Percentiles rank a stretch among this genome's conserved stretches.
phyloP scores from a whole-genome alignment of 2,329 filamentous ascomycete species.

The Arachnomyces sp. region DNA sequence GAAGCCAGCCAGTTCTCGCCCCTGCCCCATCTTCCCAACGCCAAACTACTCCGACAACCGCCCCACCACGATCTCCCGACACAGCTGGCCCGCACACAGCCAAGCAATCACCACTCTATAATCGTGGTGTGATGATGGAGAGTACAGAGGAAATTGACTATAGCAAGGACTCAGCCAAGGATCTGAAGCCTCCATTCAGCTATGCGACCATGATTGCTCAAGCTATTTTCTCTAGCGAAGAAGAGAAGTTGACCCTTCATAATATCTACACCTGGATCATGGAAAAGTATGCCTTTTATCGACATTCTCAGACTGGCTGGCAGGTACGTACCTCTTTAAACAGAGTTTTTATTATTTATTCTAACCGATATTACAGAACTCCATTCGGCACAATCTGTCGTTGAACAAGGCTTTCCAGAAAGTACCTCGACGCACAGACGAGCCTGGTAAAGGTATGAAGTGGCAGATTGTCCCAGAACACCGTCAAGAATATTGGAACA shows the following conservation, averaged over 20 bases:
- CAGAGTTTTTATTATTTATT: conserved; percentile 1
- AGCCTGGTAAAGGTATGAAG: conserved; percentile 98
- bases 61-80: conserved; percentile 10
- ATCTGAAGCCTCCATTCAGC: conserved; percentile 91
- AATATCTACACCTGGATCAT: conserved; percentile 94
- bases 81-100: conserved; percentile 26
- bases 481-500: conserved; percentile 79
- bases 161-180: conserved; percentile 73
- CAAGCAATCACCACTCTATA: conserved; percentile 41
- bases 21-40: conserved; percentile 38
- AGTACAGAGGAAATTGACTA: conserved; percentile 46
- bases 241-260: conserved; percentile 81
- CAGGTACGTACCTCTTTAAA: conserved; percentile 52
- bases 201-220: conserved; percentile 97
- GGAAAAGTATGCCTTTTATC: conserved; percentile 85
- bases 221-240: conserved; percentile 77
- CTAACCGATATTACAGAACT: conserved; percentile 56
- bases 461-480: conserved; percentile 86
- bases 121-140: conserved; percentile 46
- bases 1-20: conserved; percentile 19
- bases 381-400: conserved; percentile 91
- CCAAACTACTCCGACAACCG: conserved; percentile 21
- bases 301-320: conserved; percentile 79
- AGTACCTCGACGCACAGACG: conserved; percentile 81
- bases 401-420: conserved; percentile 93